Evolutionary conservation across 139 green algal species (phyloP).

Genomic region (Spirogloea muscicola): DNA sequence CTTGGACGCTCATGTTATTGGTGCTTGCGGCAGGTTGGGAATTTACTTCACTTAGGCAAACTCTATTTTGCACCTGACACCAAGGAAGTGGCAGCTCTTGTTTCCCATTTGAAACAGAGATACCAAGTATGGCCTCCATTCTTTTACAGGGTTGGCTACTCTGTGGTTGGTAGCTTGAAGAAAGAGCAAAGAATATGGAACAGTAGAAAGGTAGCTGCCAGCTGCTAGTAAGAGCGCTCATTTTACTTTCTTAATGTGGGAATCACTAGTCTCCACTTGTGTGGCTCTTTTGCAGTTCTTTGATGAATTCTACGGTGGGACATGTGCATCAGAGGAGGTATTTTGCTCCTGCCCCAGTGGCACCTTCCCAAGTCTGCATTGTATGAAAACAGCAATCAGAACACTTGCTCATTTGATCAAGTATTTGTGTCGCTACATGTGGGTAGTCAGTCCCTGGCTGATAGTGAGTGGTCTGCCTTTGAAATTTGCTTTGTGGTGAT

Average conservation of each 20-base stretch:
- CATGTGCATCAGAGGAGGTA: conserved; percentile 3
- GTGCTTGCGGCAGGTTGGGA: conserved; percentile 15
- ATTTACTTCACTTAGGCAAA: conserved; percentile 29
- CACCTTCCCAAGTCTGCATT: not conserved
- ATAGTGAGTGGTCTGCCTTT: too few species aligned
- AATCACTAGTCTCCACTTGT: too few species aligned
- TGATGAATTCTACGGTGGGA: conserved; percentile 25
- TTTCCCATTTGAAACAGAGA: conserved; percentile 24
- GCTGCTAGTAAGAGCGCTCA: too few species aligned
- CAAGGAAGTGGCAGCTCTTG: conserved; percentile 18
- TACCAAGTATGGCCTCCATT: too few species aligned
- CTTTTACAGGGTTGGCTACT: too few species aligned
- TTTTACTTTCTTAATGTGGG: too few species aligned
- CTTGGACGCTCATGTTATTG: not conserved
- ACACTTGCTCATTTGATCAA: not conserved
- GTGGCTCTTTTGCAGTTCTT: too few species aligned
- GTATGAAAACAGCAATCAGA: not conserved
- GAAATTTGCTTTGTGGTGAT: too few species aligned
- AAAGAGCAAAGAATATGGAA: too few species aligned
- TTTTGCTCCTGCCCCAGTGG: not conserved
- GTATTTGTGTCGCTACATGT: not conserved
- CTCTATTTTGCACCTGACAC: conserved; percentile 28
- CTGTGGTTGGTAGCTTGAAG: too few species aligned
- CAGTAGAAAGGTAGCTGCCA: too few species aligned
- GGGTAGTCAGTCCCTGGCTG: not conserved